These are phyloP conservation scores for Prunus campanulata DNA, from an alignment of 306 rosid genomes.

Conservation along the genomic window DNA sequence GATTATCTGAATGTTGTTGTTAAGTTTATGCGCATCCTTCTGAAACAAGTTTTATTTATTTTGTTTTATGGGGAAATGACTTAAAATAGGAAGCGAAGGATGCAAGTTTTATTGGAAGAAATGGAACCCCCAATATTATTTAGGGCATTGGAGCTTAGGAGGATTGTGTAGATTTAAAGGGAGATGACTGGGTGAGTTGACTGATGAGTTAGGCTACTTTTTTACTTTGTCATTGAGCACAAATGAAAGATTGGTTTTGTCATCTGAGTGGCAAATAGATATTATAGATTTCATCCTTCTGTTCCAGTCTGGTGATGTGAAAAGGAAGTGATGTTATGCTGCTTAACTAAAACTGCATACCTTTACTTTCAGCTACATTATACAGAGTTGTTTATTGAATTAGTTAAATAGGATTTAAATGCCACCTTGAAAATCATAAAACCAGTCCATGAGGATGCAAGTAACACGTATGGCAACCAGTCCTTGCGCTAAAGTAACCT, in stretches of 20 bases:
- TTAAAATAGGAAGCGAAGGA: background rate
- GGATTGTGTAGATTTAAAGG: background rate
- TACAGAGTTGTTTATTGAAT: background rate
- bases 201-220: background rate
- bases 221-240: background rate
- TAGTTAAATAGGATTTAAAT: background rate
- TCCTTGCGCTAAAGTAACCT: background rate
- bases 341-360: background rate
- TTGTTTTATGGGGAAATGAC: background rate
- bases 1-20: too few relatives aligned
- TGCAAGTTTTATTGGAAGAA: background rate
- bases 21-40: background rate
- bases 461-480: background rate
- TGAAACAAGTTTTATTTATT: background rate
- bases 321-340: background rate
- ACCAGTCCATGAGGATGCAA: background rate
- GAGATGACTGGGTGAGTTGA: background rate
- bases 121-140: background rate
- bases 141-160: background rate
- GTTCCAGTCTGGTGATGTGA: slow-evolving; percentile 4
- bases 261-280: background rate
- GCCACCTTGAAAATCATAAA: background rate
- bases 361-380: background rate
- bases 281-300: background rate
- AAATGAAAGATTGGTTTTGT: background rate